These are phyloP conservation scores for Senecio squalidus DNA, from an alignment of 140 eudicot genomes.

Conservation along the genomic window DNA sequence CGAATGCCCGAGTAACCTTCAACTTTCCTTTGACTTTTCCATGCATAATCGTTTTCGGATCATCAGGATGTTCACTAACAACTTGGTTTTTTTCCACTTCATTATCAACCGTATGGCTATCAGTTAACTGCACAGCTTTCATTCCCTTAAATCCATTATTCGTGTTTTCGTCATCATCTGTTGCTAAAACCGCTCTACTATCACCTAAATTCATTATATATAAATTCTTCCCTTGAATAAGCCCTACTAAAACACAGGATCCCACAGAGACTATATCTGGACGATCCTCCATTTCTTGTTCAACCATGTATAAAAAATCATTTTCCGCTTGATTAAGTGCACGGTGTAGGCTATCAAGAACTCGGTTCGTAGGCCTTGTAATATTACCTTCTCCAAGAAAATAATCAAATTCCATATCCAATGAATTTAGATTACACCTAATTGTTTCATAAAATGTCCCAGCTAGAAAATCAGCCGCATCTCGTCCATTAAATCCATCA, in stretches of 20 bases:
- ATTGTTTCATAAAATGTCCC: slow-evolving; percentile 88
- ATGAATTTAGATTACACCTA: slow-evolving; percentile 58
- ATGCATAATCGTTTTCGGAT: slow-evolving; percentile 55
- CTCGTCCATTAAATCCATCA: slow-evolving; percentile 98
- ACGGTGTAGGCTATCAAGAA: slow-evolving; percentile 71
- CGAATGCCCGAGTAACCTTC: slow-evolving; percentile 96
- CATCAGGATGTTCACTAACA: slow-evolving; percentile 71
- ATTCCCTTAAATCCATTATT: slow-evolving; percentile 26
- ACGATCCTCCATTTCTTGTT: slow-evolving; percentile 97
- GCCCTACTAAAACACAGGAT: slow-evolving; percentile 83
- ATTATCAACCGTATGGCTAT: slow-evolving; percentile 80
- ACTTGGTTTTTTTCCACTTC: slow-evolving; percentile 67
- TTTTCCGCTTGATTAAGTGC: slow-evolving; percentile 79
- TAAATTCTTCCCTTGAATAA: slow-evolving; percentile 71
- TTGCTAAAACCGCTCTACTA: slow-evolving; percentile 88
- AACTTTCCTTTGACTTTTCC: slow-evolving; percentile 94
- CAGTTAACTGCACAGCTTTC: slow-evolving; percentile 70
- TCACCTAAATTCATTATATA: slow-evolving; percentile 84
- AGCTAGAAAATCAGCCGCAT: slow-evolving; percentile 95
- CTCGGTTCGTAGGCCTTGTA: slow-evolving; percentile 38
- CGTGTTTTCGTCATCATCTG: slow-evolving; percentile 30
- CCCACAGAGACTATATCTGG: slow-evolving; percentile 95
- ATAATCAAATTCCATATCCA: slow-evolving; percentile 54
- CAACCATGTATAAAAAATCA: slow-evolving; percentile 90
- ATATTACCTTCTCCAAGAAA: slow-evolving; percentile 17